Evolutionary conservation across 192 early-diverging fungal genomes (phyloP).

Genomic region (Coemansia sp.): DNA sequence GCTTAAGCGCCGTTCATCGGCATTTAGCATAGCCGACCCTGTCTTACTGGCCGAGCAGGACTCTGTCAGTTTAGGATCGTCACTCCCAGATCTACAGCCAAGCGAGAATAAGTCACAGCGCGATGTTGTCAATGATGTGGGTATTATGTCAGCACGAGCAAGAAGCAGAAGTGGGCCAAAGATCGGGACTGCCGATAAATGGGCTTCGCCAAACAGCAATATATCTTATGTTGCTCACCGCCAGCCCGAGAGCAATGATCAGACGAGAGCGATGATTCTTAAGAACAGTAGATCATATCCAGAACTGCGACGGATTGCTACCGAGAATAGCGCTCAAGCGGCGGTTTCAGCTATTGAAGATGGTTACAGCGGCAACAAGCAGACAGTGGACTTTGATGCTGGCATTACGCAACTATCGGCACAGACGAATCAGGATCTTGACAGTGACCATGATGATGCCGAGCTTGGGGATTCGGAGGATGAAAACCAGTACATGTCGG

Average conservation of each 20-base stretch:
- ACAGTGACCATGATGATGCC: background rate
- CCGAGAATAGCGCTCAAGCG: constrained; percentile 42
- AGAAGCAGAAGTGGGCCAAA: constrained; percentile 15
- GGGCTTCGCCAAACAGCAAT: background rate
- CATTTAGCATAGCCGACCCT: constrained; percentile 47
- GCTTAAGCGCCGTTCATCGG: constrained; percentile 37
- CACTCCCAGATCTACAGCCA: background rate
- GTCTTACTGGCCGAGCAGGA: background rate
- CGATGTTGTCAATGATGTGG: background rate
- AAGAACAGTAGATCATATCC: constrained; percentile 41
- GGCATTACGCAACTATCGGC: constrained; percentile 5
- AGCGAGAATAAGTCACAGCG: background rate
- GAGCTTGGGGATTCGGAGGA: constrained; percentile 13
- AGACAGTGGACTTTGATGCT: background rate
- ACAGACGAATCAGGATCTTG: background rate
- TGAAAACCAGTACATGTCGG: constrained; percentile 22
- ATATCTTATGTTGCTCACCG: background rate
- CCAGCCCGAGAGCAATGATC: background rate
- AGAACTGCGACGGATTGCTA: constrained; percentile 36
- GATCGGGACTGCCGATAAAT: background rate
- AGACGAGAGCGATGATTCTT: background rate
- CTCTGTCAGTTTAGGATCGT: background rate
- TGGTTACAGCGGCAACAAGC: background rate
- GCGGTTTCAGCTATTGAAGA: constrained; percentile 3
- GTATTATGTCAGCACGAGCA: background rate